These are phyloP conservation scores for Cercospora nicotianae DNA, from an alignment of 2,329 filamentous ascomycete species.

Conservation along the genomic window DNA sequence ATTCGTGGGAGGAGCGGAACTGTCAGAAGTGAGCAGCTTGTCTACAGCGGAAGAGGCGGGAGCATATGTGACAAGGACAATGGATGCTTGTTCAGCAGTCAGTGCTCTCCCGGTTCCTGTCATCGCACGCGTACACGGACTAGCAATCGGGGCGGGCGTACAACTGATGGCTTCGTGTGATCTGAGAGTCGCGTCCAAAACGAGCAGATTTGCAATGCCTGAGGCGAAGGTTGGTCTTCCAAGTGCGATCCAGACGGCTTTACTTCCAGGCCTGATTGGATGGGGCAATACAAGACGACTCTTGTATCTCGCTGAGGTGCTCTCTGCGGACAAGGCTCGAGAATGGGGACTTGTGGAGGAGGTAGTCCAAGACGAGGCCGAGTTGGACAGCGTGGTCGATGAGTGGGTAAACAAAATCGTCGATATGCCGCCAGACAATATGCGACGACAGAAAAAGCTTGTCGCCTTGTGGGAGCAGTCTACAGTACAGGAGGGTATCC, in stretches of 20 bases:
- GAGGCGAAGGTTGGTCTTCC: neutral
- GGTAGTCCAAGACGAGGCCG: neutral
- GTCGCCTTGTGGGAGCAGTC: neutral
- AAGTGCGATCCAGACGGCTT: neutral
- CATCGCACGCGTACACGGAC: neutral
- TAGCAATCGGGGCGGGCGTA: neutral
- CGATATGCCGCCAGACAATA: neutral
- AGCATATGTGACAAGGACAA: neutral
- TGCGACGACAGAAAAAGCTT: neutral
- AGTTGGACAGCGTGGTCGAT: neutral
- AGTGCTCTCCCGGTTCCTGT: neutral
- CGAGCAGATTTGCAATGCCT: neutral
- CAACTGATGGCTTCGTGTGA: neutral
- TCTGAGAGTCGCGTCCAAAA: neutral
- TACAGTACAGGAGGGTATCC: neutral
- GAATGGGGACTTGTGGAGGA: neutral
- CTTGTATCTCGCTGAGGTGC: neutral
- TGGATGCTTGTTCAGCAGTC: neutral
- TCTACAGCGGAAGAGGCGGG: neutral
- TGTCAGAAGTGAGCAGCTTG: neutral
- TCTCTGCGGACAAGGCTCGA: neutral
- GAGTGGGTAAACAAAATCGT: neutral
- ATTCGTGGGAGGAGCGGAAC: neutral
- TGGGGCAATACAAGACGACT: neutral
- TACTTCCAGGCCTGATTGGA: neutral